phyloP scores from a whole-genome alignment of 2,329 filamentous ascomycete species.

The Penicillium sp. region DNA sequence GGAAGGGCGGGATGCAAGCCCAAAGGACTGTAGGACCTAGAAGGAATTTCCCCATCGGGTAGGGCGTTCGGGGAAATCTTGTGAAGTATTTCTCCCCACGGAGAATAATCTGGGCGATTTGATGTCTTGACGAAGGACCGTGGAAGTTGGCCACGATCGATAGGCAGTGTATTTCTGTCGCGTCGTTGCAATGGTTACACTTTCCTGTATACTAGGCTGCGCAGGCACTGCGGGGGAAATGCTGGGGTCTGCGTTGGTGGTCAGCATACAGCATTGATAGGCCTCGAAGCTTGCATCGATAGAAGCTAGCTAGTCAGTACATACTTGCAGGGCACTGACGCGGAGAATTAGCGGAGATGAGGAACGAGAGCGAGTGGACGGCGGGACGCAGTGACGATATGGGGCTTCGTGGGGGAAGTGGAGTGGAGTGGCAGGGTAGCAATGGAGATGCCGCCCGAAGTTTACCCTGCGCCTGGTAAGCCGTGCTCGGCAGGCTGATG shows the following conservation, averaged over 20 bases:
- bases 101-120: neutral
- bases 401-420: neutral
- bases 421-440: neutral
- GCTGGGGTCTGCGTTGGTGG: neutral
- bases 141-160: neutral
- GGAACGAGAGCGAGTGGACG: constrained; percentile 1
- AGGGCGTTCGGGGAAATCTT: constrained; percentile 2
- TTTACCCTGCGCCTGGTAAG: neutral
- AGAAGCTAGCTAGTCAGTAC: neutral
- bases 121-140: too few relatives aligned
- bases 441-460: constrained; percentile 4
- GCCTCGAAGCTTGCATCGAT: neutral
- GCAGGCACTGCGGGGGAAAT: neutral
- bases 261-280: neutral
- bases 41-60: constrained; percentile 11
- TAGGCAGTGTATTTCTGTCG: too few relatives aligned
- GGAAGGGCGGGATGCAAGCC: neutral
- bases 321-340: neutral
- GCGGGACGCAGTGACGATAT: neutral
- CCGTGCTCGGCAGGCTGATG: neutral
- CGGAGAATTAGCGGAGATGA: constrained; percentile 14
- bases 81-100: neutral
- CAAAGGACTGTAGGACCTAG: neutral
- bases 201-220: neutral
- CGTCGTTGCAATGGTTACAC: neutral